Percentiles rank a stretch among this genome's conserved stretches.
Conservation (phyloP, 1,139 yeast genomes). For the Sugiyamaella japonica region DNA sequence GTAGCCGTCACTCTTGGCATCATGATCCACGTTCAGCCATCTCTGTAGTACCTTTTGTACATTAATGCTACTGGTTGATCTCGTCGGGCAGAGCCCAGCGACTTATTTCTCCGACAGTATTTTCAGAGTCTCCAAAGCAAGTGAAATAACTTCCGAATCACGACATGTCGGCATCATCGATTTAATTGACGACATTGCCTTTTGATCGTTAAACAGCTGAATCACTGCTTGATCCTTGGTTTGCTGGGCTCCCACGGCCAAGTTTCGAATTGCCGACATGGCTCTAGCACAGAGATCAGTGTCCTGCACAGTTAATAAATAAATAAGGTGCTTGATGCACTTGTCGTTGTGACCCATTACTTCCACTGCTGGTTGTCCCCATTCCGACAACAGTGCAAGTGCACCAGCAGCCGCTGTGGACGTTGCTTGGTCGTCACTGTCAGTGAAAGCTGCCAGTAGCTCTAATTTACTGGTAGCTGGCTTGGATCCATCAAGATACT, state of each 20-base stretch:
- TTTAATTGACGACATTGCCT: conserved; percentile 5
- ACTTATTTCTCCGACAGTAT: not conserved
- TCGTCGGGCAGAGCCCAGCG: not conserved
- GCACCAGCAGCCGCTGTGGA: conserved; percentile 46
- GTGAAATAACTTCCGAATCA: conserved; percentile 10
- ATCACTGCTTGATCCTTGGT: conserved; percentile 2
- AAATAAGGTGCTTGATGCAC: conserved; percentile 3
- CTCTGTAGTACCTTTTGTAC: no score
- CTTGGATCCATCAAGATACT: conserved; percentile 37
- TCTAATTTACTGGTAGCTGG: conserved; percentile 35
- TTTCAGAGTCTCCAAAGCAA: conserved; percentile 7
- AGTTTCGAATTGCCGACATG: conserved; percentile 11
- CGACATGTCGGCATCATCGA: conserved; percentile 5
- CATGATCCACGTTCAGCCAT: conserved; percentile 13
- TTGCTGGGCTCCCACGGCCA: conserved; percentile 9
- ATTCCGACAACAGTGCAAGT: conserved; percentile 43
- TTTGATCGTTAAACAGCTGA: not conserved
- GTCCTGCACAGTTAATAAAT: not conserved
- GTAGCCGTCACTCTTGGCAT: conserved; percentile 19
- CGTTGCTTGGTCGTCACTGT: conserved; percentile 39
- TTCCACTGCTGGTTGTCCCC: conserved; percentile 16
- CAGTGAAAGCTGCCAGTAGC: conserved; percentile 37
- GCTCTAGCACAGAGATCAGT: conserved; percentile 5
- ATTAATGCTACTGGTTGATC: not conserved
- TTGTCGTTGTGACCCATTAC: conserved; percentile 11